Base-by-base conservation (phyloP, 164 flowering plant genomes). In the Buxus sempervirens region DNA sequence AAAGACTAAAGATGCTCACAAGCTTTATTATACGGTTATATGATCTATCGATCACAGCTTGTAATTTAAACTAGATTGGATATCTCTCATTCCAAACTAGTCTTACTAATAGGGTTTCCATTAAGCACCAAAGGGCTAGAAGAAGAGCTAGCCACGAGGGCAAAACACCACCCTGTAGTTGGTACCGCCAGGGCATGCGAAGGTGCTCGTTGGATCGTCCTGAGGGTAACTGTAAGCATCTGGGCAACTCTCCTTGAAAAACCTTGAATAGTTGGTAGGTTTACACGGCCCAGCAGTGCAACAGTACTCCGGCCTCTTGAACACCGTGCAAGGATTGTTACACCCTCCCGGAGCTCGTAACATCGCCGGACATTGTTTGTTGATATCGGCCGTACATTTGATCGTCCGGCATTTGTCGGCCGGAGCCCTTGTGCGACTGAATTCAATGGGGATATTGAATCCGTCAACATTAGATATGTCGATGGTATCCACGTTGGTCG, bases 361-460 rank as follows among this genome's bases (percentile, higher is more conserved):
- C 41, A 49, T 63, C 55, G 27, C 49, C 18, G 81, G 83, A 70
- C 83, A 81, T 54, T 73, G 64, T 3, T 68, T 74, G 26, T 53
- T 71, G 15, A 75, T 53, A 25, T 72, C 77, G 0, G 68, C 81
- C 0, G 69, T 9, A 51, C 81, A 77, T 0, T 64, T 15, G 10
- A 66, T 60, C 24, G 58, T 5, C 16, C 59, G 62, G 60, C 77
- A 72, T n/a, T n/a, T n/a, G n/a, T 19, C 56, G 20, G 22, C 59
- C 62, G 5, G 54, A 18, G 42, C n/a, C n/a, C n/a, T n/a, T n/a
- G 57, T 54, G 15, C 76, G 82, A 32, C 65, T 51, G 28, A 80
- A 70, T 9, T 72, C 76, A 56, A 80, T 61, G 22, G 83, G 81
- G 9, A 80, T 26, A 57, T 80, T 80, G 61, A 77, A 80, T 26